Percentiles rank a stretch among this genome's conserved stretches.
Evolutionary conservation across 1,284 basidiomycete species (phyloP).

Genomic region (Irpex sp.): DNA sequence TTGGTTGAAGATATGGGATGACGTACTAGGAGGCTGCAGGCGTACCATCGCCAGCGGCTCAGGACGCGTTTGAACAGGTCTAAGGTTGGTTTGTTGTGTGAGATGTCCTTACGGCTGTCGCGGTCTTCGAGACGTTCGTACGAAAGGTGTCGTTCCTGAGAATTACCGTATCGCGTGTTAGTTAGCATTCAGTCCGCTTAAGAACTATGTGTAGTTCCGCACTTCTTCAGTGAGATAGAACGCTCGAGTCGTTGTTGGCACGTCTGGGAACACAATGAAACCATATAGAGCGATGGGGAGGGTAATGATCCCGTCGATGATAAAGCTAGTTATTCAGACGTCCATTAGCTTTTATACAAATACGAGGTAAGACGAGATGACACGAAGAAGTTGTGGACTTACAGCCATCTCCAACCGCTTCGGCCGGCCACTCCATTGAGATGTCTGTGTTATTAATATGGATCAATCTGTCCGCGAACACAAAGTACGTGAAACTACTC

Average conservation of each 20-base stretch:
- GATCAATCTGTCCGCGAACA: neutral
- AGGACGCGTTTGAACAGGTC: slow-evolving; percentile 49
- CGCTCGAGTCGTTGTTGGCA: slow-evolving; percentile 60
- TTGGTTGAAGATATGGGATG: neutral
- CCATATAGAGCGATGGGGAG: slow-evolving; percentile 72
- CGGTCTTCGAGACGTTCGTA: slow-evolving; percentile 36
- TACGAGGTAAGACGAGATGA: neutral
- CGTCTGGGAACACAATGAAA: slow-evolving; percentile 69
- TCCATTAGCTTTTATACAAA: no score
- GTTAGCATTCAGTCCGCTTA: no score
- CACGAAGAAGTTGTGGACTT: slow-evolving; percentile 18
- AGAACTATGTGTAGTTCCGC: no score
- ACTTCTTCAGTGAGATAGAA: slow-evolving; percentile 65
- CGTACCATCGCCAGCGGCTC: slow-evolving; percentile 68
- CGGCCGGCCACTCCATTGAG: slow-evolving; percentile 55
- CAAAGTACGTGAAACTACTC: slow-evolving; percentile 9
- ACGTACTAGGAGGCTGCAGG: slow-evolving; percentile 56
- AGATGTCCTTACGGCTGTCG: slow-evolving; percentile 31
- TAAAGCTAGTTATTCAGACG: slow-evolving; percentile 58
- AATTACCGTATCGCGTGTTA: slow-evolving; percentile 17
- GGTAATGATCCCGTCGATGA: slow-evolving; percentile 73
- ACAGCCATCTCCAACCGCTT: slow-evolving; percentile 74
- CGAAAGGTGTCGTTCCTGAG: slow-evolving; percentile 50
- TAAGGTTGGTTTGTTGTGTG: slow-evolving; percentile 45
- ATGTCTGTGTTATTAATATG: slow-evolving; percentile 29